A percentile compares a stretch with the other conserved stretches of the same genome.
Evolutionary conservation across 208 protist genomes (phyloP).

Genomic region (Leishmania guyanensis): DNA sequence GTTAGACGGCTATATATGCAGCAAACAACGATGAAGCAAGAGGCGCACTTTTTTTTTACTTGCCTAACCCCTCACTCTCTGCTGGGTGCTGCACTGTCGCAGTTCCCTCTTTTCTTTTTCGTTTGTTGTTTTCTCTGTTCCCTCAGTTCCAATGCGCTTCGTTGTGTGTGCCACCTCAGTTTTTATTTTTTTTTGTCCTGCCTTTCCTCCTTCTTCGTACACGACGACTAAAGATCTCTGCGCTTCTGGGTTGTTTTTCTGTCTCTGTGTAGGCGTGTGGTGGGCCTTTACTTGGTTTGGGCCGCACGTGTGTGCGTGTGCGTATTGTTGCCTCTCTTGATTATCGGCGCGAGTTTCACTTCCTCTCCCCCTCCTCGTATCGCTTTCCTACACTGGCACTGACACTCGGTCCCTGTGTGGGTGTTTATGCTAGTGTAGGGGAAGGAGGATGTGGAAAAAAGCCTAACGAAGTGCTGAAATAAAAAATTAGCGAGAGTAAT

Average conservation of each 20-base stretch:
- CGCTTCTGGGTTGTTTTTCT: not conserved
- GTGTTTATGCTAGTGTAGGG: not conserved
- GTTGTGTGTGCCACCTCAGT: too few relatives aligned
- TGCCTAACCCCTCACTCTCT: not conserved
- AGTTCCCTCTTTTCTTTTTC: not conserved
- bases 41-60: not conserved
- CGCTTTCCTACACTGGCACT: not conserved
- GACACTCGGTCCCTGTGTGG: not conserved
- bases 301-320: not conserved
- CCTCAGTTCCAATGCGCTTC: not conserved
- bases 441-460: not conserved
- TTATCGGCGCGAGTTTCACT: not conserved
- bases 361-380: not conserved
- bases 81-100: not conserved
- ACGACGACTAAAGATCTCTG: not conserved
- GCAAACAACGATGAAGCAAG: not conserved
- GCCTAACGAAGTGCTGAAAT: not conserved
- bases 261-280: not conserved
- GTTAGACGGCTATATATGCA: too few relatives aligned
- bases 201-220: not conserved
- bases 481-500: not conserved
- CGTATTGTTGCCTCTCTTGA: not conserved
- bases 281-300: too few relatives aligned
- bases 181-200: not conserved
- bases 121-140: not conserved